Conservation (phyloP, 2,329 filamentous ascomycete genomes). For the Claviceps humidiphila region DNA sequence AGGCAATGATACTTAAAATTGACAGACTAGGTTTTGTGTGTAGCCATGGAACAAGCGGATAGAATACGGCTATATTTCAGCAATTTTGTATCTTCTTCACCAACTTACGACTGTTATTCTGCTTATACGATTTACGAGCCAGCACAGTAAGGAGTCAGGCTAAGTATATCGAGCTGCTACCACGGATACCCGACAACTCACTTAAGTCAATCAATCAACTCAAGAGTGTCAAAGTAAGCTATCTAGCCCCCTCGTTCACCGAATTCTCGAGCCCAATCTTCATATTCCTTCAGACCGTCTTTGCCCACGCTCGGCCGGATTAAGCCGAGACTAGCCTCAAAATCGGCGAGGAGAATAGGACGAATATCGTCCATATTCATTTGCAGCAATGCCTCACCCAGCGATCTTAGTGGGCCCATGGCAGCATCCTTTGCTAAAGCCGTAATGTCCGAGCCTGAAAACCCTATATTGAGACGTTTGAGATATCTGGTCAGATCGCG, state of each 20-base stretch:
- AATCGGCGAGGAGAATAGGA: conserved; percentile 71
- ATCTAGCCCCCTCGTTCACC: conserved; percentile 71
- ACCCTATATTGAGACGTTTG: conserved; percentile 43
- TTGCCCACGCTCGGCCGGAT: conserved; percentile 86
- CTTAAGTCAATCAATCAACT: too few relatives aligned
- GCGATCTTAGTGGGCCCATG: conserved; percentile 83
- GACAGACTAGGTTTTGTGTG: not conserved
- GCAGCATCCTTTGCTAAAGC: conserved; percentile 94
- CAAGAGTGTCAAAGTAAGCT: not conserved
- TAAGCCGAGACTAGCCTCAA: conserved; percentile 66
- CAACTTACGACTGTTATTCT: not conserved
- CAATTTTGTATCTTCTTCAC: not conserved
- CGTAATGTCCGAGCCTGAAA: conserved; percentile 93
- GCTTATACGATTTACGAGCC: not conserved
- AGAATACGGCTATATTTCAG: not conserved
- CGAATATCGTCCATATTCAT: conserved; percentile 93
- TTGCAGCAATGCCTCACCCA: conserved; percentile 78
- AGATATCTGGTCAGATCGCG: conserved; percentile 5
- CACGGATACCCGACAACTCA: too few relatives aligned
- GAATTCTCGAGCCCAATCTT: conserved; percentile 88
- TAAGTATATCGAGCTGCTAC: too few relatives aligned
- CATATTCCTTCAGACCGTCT: conserved; percentile 73
- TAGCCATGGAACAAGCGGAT: not conserved
- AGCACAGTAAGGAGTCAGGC: too few relatives aligned
- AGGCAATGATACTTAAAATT: not conserved